phyloP scores from a whole-genome alignment of 768 basidiomycete genomes.

The Asterophora lycoperdoides region DNA sequence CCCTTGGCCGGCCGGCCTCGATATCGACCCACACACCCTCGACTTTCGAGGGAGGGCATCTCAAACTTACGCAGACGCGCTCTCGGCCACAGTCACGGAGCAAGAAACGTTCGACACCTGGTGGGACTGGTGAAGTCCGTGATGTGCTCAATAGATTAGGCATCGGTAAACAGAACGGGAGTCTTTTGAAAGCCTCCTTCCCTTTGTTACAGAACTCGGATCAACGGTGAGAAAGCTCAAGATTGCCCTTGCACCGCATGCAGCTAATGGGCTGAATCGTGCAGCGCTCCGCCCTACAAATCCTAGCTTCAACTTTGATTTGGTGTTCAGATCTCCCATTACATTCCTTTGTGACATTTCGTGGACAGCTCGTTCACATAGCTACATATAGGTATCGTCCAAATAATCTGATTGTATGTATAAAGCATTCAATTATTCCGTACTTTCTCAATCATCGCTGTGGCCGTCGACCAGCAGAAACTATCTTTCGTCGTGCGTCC shows the following conservation, averaged over 20 bases:
- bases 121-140: slow-evolving; percentile 66
- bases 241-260: not conserved
- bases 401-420: slow-evolving; percentile 7
- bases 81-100: slow-evolving; percentile 46
- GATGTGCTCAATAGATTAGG: slow-evolving; percentile 82
- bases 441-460: slow-evolving; percentile 3
- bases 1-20: slow-evolving; percentile 63
- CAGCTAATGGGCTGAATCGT: not conserved
- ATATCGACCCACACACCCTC: slow-evolving; percentile 69
- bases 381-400: slow-evolving; percentile 2
- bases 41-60: slow-evolving; percentile 34
- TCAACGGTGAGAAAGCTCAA: slow-evolving; percentile 19
- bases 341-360: slow-evolving; percentile 2
- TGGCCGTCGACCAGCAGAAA: slow-evolving; percentile 36
- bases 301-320: slow-evolving; percentile 4
- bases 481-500: slow-evolving; percentile 60
- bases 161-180: slow-evolving; percentile 67
- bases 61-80: slow-evolving; percentile 46
- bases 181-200: slow-evolving; percentile 69
- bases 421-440: slow-evolving; percentile 1
- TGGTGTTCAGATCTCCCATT: not conserved
- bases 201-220: slow-evolving; percentile 47
- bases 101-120: slow-evolving; percentile 45
- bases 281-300: slow-evolving; percentile 17
- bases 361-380: too few species aligned